Base-by-base conservation (phyloP, 176 grass and related monocot species). In the Triticum urartu region DNA sequence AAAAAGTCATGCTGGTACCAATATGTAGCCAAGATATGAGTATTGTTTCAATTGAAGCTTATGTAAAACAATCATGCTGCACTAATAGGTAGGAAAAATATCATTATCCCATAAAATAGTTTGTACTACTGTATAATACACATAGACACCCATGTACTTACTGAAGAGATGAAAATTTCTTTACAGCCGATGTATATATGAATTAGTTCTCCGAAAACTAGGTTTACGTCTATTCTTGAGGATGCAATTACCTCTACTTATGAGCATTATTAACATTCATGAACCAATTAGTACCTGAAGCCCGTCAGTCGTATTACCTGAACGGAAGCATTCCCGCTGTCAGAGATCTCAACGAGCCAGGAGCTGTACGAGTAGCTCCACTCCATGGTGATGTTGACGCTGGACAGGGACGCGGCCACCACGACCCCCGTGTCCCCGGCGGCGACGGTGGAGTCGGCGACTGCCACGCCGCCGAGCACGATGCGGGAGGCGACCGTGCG, bases 291-390 rank as follows among this genome's bases (percentile, higher is more conserved):
- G 1, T 48, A 10, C 22, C 18, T 58, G 54, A 58, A 58, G 18
- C 54, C 54, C 54, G 54, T 58, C 42, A 10, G 54, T 58, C 18
- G 18, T 8, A 21, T 21, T 58, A 58, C 54, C 54, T 58, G 54
- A 58, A 58, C 3, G 2, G 54, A 58, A 58, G 54, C 54, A 58
- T 58, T 91, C 36, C 96, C 96, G 8, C 90, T 60, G 50, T 98
- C 96, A 15, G 91, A 94, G 34, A 98, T 75, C 1, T 89, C 86
- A 30, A 98, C 52, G 62, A 98, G 5, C 91, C 90, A 98, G 30
- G 86, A 78, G 50, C 25, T 69, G 60, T 95, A 98, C 28, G 90
- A 94, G 88, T 95, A 98, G 2, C 69, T 90, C 96, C 96, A 98
- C 84, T 88, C 68, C 93, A 98, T 88, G 48, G 86, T 89, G 47